Base-by-base conservation (phyloP, 208 protist species). In the Crithidia brevicula region DNA sequence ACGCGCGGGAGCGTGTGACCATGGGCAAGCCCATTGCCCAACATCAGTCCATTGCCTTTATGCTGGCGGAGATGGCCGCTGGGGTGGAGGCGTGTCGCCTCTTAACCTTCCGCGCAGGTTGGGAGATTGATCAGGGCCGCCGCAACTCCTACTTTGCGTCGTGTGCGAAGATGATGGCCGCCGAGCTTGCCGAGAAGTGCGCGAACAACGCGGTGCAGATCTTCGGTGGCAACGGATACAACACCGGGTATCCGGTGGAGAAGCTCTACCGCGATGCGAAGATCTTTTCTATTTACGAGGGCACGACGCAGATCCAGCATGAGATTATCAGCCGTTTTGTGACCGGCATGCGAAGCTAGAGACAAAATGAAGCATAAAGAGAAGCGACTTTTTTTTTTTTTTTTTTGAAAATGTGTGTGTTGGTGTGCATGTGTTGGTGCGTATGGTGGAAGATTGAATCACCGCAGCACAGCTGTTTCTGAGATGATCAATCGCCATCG, bases 231-330 rank as follows among this genome's bases (percentile, higher is more conserved):
- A 96, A 96, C 60, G 94, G 94, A 47, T 98, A 92, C 79, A 98
- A 92, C 78, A 93, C 92, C 16, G 91, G 92, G 10, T 98, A 97
- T 79, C 95, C 95, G 28, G 90, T 97, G n/a, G 95, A 97, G 76
- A 98, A 97, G 79, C 85, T 98, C 13, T 94, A 94, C 74, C 83
- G 93, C 31, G 95, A 98, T 61, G 83, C 79, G 27, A 97, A 97
- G 83, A 94, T 98, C 68, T 97, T 93, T 79, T 94, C 94, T 49
- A 96, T 98, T 56, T 97, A 97, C 82, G 95, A 97, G 72, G 95
- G 92, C 69, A 98, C 93, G 2, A 88, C 76, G 47, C 83, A 97
- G 79, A 97, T 98, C 65, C 91, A 97, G 79, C 81, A 88, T 47
- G 58, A 91, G 33, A 86, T 97, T 36, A 89, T 98, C 40, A 79